phyloP scores from a whole-genome alignment of 805 yeast species.

The Yarrowia sp. region DNA sequence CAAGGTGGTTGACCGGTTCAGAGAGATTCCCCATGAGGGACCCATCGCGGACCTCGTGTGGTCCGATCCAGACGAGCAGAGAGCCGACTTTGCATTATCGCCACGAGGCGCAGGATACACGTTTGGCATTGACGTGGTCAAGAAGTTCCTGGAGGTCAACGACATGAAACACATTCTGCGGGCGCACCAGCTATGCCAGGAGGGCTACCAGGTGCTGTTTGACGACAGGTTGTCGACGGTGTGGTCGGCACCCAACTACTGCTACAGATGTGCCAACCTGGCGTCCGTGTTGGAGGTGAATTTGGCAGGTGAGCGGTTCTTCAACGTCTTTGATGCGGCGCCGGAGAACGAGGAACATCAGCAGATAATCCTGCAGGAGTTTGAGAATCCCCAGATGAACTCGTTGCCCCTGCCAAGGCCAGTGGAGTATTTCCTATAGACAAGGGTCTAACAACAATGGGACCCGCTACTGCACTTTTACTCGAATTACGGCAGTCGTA shows the following conservation, averaged over 20 bases:
- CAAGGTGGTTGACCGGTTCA: constrained; percentile 84
- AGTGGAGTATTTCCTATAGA: constrained; percentile 34
- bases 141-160: constrained; percentile 81
- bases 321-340: constrained; percentile 96
- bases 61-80: constrained; percentile 95
- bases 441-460: too few species aligned
- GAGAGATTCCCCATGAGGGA: constrained; percentile 98
- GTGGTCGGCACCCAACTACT: constrained; percentile 98
- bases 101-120: constrained; percentile 99
- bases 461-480: too few species aligned
- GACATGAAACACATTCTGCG: constrained; percentile 80
- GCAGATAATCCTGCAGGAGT: constrained; percentile 47
- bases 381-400: constrained; percentile 41
- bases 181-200: constrained; percentile 97
- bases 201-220: constrained; percentile 92
- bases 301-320: constrained; percentile 69
- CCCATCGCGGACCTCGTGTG: constrained; percentile 99
- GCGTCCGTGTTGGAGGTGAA: constrained; percentile 95
- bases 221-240: constrained; percentile 91
- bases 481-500: too few species aligned
- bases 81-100: constrained; percentile 78
- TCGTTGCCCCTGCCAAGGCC: constrained; percentile 27
- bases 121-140: constrained; percentile 89
- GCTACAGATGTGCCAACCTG: constrained; percentile 95
- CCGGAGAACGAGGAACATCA: constrained; percentile 81